Conservation (phyloP, 495 filamentous ascomycete species). For the Tuber indicum region DNA sequence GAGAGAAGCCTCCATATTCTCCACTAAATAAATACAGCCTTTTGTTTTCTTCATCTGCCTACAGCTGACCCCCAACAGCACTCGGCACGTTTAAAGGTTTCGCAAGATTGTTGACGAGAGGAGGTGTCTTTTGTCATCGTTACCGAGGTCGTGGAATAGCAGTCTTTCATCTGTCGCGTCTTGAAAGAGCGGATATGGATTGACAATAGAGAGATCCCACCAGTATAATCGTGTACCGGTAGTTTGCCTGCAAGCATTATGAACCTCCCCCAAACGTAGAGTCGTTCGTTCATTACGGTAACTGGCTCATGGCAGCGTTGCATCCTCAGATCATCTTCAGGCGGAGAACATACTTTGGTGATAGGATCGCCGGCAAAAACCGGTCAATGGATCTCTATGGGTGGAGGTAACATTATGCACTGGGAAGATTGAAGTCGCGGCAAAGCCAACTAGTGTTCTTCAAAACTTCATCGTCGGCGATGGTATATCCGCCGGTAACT, state of each 20-base stretch:
- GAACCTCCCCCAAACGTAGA: slow-evolving; percentile 51
- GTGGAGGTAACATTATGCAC: slow-evolving; percentile 6
- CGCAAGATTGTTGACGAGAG: slow-evolving; percentile 49
- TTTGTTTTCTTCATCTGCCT: slow-evolving; percentile 52
- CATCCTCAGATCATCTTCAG: neutral
- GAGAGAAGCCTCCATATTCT: slow-evolving; percentile 41
- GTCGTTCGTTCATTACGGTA: slow-evolving; percentile 47
- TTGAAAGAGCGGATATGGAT: neutral
- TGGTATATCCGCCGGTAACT: slow-evolving; percentile 6
- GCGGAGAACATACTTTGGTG: slow-evolving; percentile 17
- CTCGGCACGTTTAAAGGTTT: slow-evolving; percentile 49
- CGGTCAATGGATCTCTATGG: slow-evolving; percentile 8
- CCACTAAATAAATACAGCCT: slow-evolving; percentile 52
- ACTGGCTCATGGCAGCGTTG: slow-evolving; percentile 24
- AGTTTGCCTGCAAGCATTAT: slow-evolving; percentile 49
- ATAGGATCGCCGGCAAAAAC: slow-evolving; percentile 23
- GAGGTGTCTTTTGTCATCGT: slow-evolving; percentile 46
- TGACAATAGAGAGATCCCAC: slow-evolving; percentile 4
- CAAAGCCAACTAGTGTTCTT: slow-evolving; percentile 9
- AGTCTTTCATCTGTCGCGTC: slow-evolving; percentile 44
- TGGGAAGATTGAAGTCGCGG: slow-evolving; percentile 3
- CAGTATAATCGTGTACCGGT: slow-evolving; percentile 46
- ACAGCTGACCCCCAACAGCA: slow-evolving; percentile 48
- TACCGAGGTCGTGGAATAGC: slow-evolving; percentile 49
- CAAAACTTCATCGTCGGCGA: slow-evolving; percentile 14